Conservation (phyloP, 352 stramenopile genomes). For the Phytophthora agathidicida region DNA sequence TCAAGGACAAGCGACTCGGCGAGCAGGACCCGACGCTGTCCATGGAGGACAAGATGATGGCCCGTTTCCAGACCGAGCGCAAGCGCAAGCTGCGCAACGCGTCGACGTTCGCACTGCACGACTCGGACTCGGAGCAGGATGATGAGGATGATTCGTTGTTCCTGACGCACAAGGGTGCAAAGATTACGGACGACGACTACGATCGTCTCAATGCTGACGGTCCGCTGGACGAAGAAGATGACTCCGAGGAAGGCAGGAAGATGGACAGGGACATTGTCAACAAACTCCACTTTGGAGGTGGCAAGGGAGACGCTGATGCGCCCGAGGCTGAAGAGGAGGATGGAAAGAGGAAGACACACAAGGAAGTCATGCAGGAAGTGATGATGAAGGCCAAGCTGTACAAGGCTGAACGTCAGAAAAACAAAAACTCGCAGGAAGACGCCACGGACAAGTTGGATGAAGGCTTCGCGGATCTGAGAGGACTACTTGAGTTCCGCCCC, state of each 20-base stretch:
- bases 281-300: conserved; percentile 87
- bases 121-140: conserved; percentile 78
- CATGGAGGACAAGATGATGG: conserved; percentile 94
- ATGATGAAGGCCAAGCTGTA: conserved; percentile 93
- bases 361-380: conserved; percentile 92
- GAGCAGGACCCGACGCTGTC: conserved; percentile 86
- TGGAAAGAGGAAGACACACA: conserved; percentile 79
- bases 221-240: conserved; percentile 71
- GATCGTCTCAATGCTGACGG: conserved; percentile 60
- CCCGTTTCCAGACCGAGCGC: conserved; percentile 88
- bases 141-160: conserved; percentile 68
- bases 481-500: conserved; percentile 80
- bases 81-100: conserved; percentile 87
- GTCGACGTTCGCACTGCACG: conserved; percentile 73
- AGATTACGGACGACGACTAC: conserved; percentile 82
- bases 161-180: conserved; percentile 74
- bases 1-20: conserved; percentile 86
- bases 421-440: conserved; percentile 84
- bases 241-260: conserved; percentile 68
- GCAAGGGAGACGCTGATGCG: conserved; percentile 24
- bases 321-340: conserved; percentile 20
- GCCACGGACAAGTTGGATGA: conserved; percentile 77
- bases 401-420: conserved; percentile 89
- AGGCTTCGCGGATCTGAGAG: conserved; percentile 67
- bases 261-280: conserved; percentile 87